Evolutionary conservation across 129 eudicot genomes (phyloP), one percentile per base, ranked within the genome.

Genomic region (Oenanthe sinensis): DNA sequence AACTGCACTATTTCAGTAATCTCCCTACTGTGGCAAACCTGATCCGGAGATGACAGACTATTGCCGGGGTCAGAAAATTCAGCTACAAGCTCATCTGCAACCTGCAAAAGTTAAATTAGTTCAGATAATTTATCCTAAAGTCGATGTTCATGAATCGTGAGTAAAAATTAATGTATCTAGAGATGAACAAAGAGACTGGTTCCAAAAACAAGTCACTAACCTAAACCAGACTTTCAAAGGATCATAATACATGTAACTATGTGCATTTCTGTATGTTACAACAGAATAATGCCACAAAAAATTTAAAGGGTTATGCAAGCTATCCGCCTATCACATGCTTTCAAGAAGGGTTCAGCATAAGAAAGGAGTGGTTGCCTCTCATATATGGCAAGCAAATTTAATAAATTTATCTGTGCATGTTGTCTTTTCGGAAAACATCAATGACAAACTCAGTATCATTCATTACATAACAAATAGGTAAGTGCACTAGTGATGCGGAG

Each of bases 51-150:
- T 78, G 89, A 78, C 78, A 83, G 81, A 79, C 77, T 75, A 39
- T 84, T 81, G 47, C 71, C 52, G 10, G 89, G 87, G 55, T 87
- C 96, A 19, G 90, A 71, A 81, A 88, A 92, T 79, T 90, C 97
- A 55, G 90, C 89, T 67, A 92, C 93, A 52, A 92, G 96, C 84
- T 92, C 97, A 84, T 92, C 97, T 55, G 97, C 97, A 55, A 92
- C 97, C 97, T 91, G 81, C 70, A 73, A 46, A 75, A 76, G 54
- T 55, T 77, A 22, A 11, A 10, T n/a, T 50, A 13, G 40, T 54
- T 33, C 17, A 37, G 48, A 33, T 40, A 76, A 33, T 50, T 17
- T 17, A 6, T 54, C 54, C 4, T 76, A 54, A 37, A 30, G 43
- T 67, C 13, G 0, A 28, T 67, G 9, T 67, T 13, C 3, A 67